phyloP scores from a whole-genome alignment of 305 asterid genomes.

The Solanum hybrid region DNA sequence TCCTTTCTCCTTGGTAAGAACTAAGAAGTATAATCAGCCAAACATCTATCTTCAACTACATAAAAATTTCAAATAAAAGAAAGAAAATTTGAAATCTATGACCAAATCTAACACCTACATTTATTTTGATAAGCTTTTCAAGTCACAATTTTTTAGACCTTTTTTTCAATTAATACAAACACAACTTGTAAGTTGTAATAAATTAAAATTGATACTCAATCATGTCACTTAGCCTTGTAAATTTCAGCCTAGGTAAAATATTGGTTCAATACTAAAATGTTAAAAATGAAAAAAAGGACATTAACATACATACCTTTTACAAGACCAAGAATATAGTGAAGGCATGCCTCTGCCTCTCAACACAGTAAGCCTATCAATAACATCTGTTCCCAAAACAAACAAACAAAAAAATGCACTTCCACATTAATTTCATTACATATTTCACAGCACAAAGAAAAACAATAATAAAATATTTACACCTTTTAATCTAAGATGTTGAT shows the following conservation, averaged over 20 bases:
- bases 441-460: not conserved
- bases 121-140: not conserved
- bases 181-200: not conserved
- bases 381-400: slow-evolving; percentile 29
- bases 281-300: not conserved
- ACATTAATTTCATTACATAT: not conserved
- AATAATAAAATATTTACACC: not conserved
- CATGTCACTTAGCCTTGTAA: not conserved
- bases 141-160: not conserved
- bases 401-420: not conserved
- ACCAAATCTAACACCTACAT: not conserved
- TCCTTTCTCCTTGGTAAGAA: not conserved
- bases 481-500: slow-evolving; percentile 69
- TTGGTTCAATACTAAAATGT: not conserved
- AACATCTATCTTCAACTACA: not conserved
- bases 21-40: not conserved
- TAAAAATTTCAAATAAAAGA: not conserved
- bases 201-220: not conserved
- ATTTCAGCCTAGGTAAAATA: not conserved
- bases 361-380: slow-evolving; percentile 49
- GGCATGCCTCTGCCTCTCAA: slow-evolving; percentile 84
- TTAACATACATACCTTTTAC: slow-evolving; percentile 50
- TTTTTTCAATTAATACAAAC: not conserved
- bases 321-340: slow-evolving; percentile 86
- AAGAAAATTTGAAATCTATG: not conserved